Base-by-base conservation (phyloP, 345 rosid species). In the Odontarrhena argentea region DNA sequence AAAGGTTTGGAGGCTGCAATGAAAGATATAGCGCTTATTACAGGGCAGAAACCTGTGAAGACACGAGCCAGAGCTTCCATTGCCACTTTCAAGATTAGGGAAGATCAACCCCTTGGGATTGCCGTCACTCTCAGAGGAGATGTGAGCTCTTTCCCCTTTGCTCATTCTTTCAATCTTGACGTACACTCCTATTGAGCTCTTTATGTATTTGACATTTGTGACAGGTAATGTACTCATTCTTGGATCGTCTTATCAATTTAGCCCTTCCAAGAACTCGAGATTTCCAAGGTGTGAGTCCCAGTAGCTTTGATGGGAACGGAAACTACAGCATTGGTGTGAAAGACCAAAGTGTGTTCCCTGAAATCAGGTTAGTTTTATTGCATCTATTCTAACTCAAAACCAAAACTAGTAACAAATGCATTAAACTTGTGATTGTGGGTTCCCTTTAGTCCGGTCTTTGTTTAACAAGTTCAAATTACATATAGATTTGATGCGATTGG, bases 181-280 rank as follows among this genome's bases (percentile, higher is more conserved):
- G 40, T n/a, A 60, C 24, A 9, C 37, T 51, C 47, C 6, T 11
- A 22, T 53, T 60, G 12, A 37, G 15, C 13, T 38, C 8, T 40
- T 52, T 12, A 12, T 5, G 14, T 30, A 7, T 45, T 45, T 36
- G 25, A 9, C 8, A 64, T 7, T 41, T 77, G 60, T 76, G 64
- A 45, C 85, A 91, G 97, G 44, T 94, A 4, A 94, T 94, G 99
- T 88, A 76, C 69, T 76, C 99, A 2, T 94, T 94, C 83, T 71
- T 94, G 56, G 97, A 94, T 35, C 86, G 99, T 69, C 87, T 94
- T 38, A 85, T 94, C 37, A 94, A 94, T 65, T 74, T 94, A 80
- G 98, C 91, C 56, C 88, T 94, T 74, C 99, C 99, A 0, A 80
- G 97, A 69, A 79, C 96, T 30, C 80, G 97, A 79, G 99, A 94